These are phyloP conservation scores for Arthrobotrys sphaeroides DNA, from an alignment of 2,329 filamentous ascomycete genomes.

Conservation along the genomic window DNA sequence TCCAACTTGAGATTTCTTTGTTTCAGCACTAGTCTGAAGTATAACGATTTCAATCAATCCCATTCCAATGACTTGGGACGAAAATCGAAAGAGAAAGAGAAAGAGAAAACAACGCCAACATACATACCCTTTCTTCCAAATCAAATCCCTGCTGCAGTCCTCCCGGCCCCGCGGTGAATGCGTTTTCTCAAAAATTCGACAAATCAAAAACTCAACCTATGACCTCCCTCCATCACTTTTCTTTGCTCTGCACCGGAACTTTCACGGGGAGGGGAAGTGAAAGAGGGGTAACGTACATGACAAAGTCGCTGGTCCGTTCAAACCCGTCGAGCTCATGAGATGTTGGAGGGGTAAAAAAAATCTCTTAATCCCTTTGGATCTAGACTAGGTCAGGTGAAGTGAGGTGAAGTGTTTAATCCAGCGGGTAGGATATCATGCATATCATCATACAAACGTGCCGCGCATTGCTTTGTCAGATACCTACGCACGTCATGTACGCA, in stretches of 20 bases:
- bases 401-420: conserved; percentile 2
- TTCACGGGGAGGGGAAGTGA: not conserved
- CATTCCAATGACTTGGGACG: not conserved
- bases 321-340: not conserved
- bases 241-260: not conserved
- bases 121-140: not conserved
- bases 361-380: too few relatives aligned
- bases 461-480: not conserved
- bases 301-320: not conserved
- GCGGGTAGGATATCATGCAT: not conserved
- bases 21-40: conserved; percentile 7
- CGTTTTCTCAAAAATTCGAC: too few relatives aligned
- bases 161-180: not conserved
- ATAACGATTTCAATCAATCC: not conserved
- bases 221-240: not conserved
- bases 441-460: not conserved
- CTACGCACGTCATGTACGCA: not conserved
- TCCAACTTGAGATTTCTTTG: not conserved
- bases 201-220: too few relatives aligned
- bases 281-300: conserved; percentile 12
- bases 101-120: not conserved
- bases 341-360: conserved; percentile 6
- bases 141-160: not conserved
- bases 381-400: not conserved
- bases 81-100: not conserved